These are phyloP conservation scores for Bretschneidera sinensis DNA, from an alignment of 345 rosid species.

Conservation along the genomic window DNA sequence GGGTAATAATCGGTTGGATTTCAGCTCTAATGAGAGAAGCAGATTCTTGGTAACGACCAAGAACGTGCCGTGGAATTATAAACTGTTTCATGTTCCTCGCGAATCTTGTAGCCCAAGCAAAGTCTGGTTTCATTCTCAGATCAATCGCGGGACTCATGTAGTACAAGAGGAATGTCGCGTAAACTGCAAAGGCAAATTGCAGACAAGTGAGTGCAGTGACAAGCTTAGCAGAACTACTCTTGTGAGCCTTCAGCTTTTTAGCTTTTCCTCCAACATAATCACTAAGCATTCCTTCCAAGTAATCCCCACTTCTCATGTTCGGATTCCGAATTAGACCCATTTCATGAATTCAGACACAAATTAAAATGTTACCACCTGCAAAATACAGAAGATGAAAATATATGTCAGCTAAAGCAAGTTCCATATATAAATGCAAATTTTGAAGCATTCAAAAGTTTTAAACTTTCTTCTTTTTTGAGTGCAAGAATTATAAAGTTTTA, in stretches of 20 bases:
- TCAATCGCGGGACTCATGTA: constrained; percentile 85
- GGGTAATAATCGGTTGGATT: constrained; percentile 26
- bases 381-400: background rate
- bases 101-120: constrained; percentile 80
- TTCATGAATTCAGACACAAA: constrained; percentile 13
- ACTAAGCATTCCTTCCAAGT: constrained; percentile 62
- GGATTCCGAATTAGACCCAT: constrained; percentile 71
- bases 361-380: constrained; percentile 26
- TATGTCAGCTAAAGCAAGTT: constrained; percentile 13
- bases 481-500: too few relatives aligned
- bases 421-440: background rate
- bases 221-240: constrained; percentile 44
- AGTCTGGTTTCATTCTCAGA: constrained; percentile 73
- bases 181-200: constrained; percentile 80
- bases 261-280: constrained; percentile 56
- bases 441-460: background rate
- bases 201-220: constrained; percentile 72
- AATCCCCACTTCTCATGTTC: constrained; percentile 56
- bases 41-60: constrained; percentile 56
- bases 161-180: constrained; percentile 85
- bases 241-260: constrained; percentile 31
- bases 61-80: constrained; percentile 62
- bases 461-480: too few relatives aligned
- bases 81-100: constrained; percentile 69
- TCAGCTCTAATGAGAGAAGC: constrained; percentile 32